A percentile compares a stretch with the other conserved stretches of the same genome.
Conservation (phyloP, 371 early-diverging fungal species). For the Apophysomyces ossiformis region DNA sequence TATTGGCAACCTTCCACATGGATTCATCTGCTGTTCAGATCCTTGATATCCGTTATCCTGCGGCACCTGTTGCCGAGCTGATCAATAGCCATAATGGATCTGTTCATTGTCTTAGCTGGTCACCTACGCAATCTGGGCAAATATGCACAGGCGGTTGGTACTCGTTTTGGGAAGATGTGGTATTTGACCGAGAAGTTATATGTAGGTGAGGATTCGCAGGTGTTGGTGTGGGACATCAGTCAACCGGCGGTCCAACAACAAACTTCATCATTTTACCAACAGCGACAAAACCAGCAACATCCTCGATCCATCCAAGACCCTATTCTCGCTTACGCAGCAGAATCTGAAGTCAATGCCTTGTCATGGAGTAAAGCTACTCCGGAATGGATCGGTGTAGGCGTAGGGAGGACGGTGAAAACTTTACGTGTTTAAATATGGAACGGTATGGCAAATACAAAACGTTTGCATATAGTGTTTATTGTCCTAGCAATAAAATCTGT, state of each 20-base stretch:
- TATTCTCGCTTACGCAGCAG: slow-evolving; percentile 70
- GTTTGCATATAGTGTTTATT: neutral
- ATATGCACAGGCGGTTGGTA: slow-evolving; percentile 76
- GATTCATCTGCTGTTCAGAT: slow-evolving; percentile 80
- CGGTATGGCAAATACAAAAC: neutral
- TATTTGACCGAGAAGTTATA: neutral
- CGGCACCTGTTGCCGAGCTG: slow-evolving; percentile 84
- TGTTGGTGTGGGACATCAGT: slow-evolving; percentile 83
- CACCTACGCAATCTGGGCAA: slow-evolving; percentile 73
- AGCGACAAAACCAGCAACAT: slow-evolving; percentile 24
- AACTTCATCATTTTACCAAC: slow-evolving; percentile 14
- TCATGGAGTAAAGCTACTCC: slow-evolving; percentile 71
- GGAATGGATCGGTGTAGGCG: slow-evolving; percentile 80
- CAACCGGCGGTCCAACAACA: slow-evolving; percentile 19
- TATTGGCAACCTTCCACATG: slow-evolving; percentile 89
- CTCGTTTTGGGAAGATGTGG: neutral
- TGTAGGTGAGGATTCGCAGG: slow-evolving; percentile 78
- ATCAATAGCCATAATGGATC: slow-evolving; percentile 72
- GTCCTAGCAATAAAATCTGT: no score
- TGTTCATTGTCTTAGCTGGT: slow-evolving; percentile 84
- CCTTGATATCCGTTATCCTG: slow-evolving; percentile 91
- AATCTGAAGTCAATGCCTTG: slow-evolving; percentile 72
- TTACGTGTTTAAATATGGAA: slow-evolving; percentile 44
- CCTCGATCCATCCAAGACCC: slow-evolving; percentile 64
- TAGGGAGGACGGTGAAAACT: slow-evolving; percentile 70